Evolutionary conservation across 106 monocot genomes (phyloP).

Genomic region (Dioscorea alata): DNA sequence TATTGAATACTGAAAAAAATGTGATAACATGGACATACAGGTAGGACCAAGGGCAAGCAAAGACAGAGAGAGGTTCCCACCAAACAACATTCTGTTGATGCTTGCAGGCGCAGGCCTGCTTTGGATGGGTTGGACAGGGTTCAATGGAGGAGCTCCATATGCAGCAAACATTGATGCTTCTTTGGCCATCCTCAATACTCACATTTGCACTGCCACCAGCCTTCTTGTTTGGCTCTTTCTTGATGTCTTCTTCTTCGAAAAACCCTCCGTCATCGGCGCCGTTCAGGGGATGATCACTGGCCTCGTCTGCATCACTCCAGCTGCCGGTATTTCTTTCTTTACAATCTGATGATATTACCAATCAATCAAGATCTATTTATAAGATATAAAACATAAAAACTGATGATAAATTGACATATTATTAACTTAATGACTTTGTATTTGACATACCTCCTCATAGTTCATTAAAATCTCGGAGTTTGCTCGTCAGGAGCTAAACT

Average conservation of each 20-base stretch:
- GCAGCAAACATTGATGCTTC: constrained; percentile 19
- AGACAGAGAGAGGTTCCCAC: constrained; percentile 25
- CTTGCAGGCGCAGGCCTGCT: constrained; percentile 17
- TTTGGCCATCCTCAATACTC: too few relatives aligned
- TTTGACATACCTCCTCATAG: too few relatives aligned
- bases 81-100: constrained; percentile 7
- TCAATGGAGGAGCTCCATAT: constrained; percentile 22
- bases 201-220: too few relatives aligned
- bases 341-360: not conserved
- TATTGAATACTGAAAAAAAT: too few relatives aligned
- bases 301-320: not conserved
- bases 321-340: not conserved
- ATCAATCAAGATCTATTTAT: too few relatives aligned
- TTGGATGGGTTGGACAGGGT: constrained; percentile 25
- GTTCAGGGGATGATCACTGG: not conserved
- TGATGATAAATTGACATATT: too few relatives aligned
- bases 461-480: too few relatives aligned
- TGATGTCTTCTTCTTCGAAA: not conserved
- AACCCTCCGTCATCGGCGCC: not conserved
- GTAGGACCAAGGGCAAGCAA: constrained; percentile 11
- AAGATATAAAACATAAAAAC: too few relatives aligned
- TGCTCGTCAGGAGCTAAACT: too few relatives aligned
- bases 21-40: too few relatives aligned
- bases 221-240: not conserved
- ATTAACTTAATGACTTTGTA: too few relatives aligned